These are phyloP conservation scores for Monosporascus ibericus DNA, from an alignment of 2,329 filamentous ascomycete species.

Conservation along the genomic window DNA sequence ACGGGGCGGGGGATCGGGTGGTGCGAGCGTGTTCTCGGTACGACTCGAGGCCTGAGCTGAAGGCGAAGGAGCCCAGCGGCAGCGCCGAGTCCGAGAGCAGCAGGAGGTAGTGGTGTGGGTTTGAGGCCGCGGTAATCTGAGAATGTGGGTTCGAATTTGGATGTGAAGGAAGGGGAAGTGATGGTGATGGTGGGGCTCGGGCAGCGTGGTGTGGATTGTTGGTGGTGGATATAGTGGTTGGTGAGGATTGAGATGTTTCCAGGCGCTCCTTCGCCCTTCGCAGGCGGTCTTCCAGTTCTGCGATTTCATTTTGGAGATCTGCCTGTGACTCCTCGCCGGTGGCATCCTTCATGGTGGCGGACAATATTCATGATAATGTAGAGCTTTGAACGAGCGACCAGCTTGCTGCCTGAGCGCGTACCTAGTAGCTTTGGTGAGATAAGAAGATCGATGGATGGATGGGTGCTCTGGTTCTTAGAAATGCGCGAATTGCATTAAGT, in stretches of 20 bases:
- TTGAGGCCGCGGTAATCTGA: neutral
- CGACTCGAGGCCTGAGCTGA: slow-evolving; percentile 76
- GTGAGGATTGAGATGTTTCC: neutral
- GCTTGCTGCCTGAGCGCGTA: too few species aligned
- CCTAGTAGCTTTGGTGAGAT: too few species aligned
- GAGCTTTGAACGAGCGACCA: too few species aligned
- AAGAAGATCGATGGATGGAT: too few species aligned
- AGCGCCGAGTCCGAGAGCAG: slow-evolving; percentile 77
- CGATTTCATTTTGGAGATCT: slow-evolving; percentile 47
- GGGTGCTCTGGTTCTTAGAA: too few species aligned
- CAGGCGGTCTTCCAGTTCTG: slow-evolving; percentile 49
- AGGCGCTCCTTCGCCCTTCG: slow-evolving; percentile 31
- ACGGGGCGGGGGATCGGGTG: slow-evolving; percentile 6
- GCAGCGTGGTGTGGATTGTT: neutral
- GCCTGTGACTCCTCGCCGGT: slow-evolving; percentile 12
- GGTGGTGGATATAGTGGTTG: slow-evolving; percentile 10
- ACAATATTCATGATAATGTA: neutral
- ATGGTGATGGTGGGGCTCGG: slow-evolving; percentile 1
- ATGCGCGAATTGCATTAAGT: too few species aligned
- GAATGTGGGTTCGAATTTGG: slow-evolving; percentile 6
- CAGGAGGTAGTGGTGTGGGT: slow-evolving; percentile 60
- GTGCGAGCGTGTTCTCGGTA: slow-evolving; percentile 63
- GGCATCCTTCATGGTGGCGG: slow-evolving; percentile 12
- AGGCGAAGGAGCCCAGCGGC: slow-evolving; percentile 80
- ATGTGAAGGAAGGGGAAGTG: slow-evolving; percentile 4